Evolutionary conservation across 1,284 basidiomycete genomes (phyloP), one percentile per base, ranked within the genome.

Genomic region (Trametes sp.): DNA sequence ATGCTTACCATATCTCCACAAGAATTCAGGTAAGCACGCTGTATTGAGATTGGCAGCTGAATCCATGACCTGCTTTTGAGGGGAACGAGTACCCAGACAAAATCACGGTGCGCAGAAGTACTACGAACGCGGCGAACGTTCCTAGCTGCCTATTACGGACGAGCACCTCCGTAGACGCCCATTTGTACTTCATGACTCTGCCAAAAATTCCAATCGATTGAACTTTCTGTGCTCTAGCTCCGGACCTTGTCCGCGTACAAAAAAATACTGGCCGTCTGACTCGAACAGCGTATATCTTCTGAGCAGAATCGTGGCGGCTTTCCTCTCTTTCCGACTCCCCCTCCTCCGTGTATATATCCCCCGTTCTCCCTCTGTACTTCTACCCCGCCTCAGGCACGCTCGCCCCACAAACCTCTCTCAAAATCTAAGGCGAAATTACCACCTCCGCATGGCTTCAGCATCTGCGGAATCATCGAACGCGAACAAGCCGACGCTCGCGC

Each of bases 161-260:
- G n/a, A 33, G 54, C 63, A 65, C 63, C 35, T 11, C 10, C 2
- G 9, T n/a, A 56, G 24, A 50, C 59, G 60, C 63, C 54, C 44
- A 42, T 5, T 50, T 31, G 35, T 33, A 19, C 46, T 49, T 36
- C 26, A 48, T 63, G 64, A 63, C 64, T 66, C 57, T 57, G 36
- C 52, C 54, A 63, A 70, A 66, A 66, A 64, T 65, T 64, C 52
- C 64, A 56, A 67, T 70, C 67, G 69, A 69, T 67, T 45, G 59
- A 38, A 38, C 57, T 46, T 28, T 53, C 6, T 11, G 11, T 11
- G 38, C 31, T 13, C 41, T 16, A n/a, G 35, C 21, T 42, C 59
- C 56, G 53, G 56, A 57, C 26, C 55, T 58, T 56, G 64, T 54
- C 36, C 36, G 26, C 29, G 26, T n/a, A 7, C 16, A 41, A 19